These are phyloP conservation scores for Lanmaoa pseudosensibilis DNA, from an alignment of 768 basidiomycete species.

Conservation along the genomic window DNA sequence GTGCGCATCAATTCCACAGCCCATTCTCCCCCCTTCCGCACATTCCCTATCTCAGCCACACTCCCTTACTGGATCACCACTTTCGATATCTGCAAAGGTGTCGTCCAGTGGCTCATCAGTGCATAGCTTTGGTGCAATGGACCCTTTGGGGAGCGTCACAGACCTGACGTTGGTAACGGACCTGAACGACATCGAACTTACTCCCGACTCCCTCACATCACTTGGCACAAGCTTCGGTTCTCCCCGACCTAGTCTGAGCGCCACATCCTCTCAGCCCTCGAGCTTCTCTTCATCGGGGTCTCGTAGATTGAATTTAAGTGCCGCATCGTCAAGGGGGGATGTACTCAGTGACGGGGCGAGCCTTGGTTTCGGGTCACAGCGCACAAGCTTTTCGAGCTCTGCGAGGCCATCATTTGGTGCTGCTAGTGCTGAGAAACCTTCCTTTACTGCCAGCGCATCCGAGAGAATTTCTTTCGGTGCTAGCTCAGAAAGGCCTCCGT, in stretches of 20 bases:
- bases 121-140: constrained; percentile 15
- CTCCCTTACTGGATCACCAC: constrained; percentile 33
- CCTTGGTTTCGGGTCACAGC: constrained; percentile 22
- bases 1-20: constrained; percentile 17
- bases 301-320: constrained; percentile 23
- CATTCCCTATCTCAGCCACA: constrained; percentile 28
- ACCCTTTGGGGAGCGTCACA: constrained; percentile 10
- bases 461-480: constrained; percentile 22
- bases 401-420: constrained; percentile 19
- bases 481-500: constrained; percentile 12
- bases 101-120: constrained; percentile 24
- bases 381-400: constrained; percentile 23
- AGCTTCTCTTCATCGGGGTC: constrained; percentile 27
- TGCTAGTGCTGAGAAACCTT: constrained; percentile 17
- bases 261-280: constrained; percentile 30
- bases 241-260: constrained; percentile 26
- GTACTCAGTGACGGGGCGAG: constrained; percentile 13
- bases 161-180: constrained; percentile 28
- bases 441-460: constrained; percentile 12
- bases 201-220: constrained; percentile 30
- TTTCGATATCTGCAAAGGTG: constrained; percentile 21
- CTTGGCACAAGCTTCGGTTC: constrained; percentile 28
- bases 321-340: constrained; percentile 23
- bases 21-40: constrained; percentile 22
- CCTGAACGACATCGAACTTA: constrained; percentile 22